Base-by-base conservation (phyloP, 305 asterid species). In the Rubia peregrina region DNA sequence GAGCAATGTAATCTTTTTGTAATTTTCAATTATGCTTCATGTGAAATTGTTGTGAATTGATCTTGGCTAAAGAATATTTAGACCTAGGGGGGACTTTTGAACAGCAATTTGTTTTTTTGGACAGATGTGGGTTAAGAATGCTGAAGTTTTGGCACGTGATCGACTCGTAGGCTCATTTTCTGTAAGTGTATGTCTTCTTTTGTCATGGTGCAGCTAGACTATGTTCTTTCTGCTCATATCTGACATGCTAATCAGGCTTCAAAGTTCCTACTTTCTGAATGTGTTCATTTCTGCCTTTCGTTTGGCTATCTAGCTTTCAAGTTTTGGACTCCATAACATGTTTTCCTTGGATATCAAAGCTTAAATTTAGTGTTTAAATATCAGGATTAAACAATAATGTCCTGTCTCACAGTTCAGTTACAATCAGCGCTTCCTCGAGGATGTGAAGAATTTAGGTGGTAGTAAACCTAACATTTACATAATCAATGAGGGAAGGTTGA, bases 101-200 rank as follows among this genome's bases (percentile, higher is more conserved):
- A 5, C 33, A 11, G 59, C 56, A 48, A 55, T 74, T 36, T 66
- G 36, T 51, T 51, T 51, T 51, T 51, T 1, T 73, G 36, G 56
- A 67, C 90, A 90, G 98, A 79, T 87, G 72, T 93, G 98, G 98
- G 94, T 93, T 77, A 93, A 93, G 72, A 90, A 88, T 76, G 95
- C 96, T 60, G 91, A 93, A 86, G 89, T 89, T 67, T 80, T 92
- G 85, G 97, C 98, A 71, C 95, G 97, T 17, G 98, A 92, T 73
- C 83, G 98, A 65, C 92, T 92, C 70, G 83, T 92, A 41, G 98
- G 97, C 57, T 90, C 98, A 68, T 92, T 86, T 77, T 78, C 94
- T 24, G 98, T 92, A 78, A 85, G 97, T 77, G 13, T 5, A 16
- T 51, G 4, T 68, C 13, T 68, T 33, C 11, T 68, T 49, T 30